phyloP scores from a whole-genome alignment of 352 stramenopile genomes.

The Achlya hypogyna region DNA sequence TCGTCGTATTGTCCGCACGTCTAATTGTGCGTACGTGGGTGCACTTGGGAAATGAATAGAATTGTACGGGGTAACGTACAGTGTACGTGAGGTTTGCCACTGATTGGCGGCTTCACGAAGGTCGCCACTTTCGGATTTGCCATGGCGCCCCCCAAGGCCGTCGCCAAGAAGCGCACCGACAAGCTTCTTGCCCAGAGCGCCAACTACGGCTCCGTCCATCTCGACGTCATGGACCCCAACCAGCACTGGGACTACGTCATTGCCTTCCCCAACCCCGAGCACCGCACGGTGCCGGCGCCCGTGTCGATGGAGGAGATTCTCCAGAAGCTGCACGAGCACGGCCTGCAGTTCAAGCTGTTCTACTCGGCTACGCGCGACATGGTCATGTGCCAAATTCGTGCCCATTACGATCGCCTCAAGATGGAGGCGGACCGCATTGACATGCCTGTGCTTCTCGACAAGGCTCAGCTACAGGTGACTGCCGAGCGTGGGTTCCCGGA shows the following conservation, averaged over 20 bases:
- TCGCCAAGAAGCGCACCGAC: slow-evolving; percentile 25
- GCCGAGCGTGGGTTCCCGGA: slow-evolving; percentile 58
- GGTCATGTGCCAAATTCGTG: slow-evolving; percentile 78
- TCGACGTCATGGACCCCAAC: slow-evolving; percentile 13
- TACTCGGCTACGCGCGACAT: slow-evolving; percentile 55
- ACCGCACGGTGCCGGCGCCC: slow-evolving; percentile 44
- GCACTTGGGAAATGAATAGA: too few relatives aligned
- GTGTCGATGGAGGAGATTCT: slow-evolving; percentile 55
- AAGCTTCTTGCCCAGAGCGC: slow-evolving; percentile 29
- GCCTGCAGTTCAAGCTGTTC: slow-evolving; percentile 65
- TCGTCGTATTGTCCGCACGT: background rate
- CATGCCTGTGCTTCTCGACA: slow-evolving; percentile 65
- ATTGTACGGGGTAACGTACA: too few relatives aligned
- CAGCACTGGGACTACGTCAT: slow-evolving; percentile 77
- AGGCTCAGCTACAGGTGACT: slow-evolving; percentile 45
- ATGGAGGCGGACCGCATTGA: slow-evolving; percentile 58
- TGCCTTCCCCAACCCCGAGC: slow-evolving; percentile 68
- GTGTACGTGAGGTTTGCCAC: background rate
- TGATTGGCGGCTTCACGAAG: background rate
- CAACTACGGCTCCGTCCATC: slow-evolving; percentile 18
- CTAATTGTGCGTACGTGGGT: background rate
- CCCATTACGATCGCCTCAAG: slow-evolving; percentile 60
- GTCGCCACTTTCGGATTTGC: slow-evolving; percentile 13
- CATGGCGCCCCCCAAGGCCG: background rate
- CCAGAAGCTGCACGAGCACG: slow-evolving; percentile 44